Evolutionary conservation across 1,284 basidiomycete species (phyloP).

Genomic region (Puccinia polysora): DNA sequence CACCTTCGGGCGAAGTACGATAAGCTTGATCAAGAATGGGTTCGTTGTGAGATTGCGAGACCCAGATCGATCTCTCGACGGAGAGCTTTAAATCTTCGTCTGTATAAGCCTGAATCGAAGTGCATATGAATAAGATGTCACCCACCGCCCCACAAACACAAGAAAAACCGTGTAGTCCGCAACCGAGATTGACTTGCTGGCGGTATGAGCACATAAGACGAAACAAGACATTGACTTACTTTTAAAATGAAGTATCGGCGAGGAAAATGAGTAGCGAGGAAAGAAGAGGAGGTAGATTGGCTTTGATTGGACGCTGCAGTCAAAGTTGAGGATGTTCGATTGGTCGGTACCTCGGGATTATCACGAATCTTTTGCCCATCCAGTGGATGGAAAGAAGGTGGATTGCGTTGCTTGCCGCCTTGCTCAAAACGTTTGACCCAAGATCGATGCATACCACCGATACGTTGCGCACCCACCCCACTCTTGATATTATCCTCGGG

Average conservation of each 20-base stretch:
- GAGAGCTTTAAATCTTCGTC: conserved; percentile 39
- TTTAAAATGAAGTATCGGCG: conserved; percentile 43
- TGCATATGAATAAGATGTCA: background rate
- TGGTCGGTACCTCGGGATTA: background rate
- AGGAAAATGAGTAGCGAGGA: conserved; percentile 40
- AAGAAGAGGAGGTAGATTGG: conserved; percentile 22
- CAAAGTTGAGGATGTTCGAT: conserved; percentile 2
- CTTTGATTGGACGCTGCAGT: conserved; percentile 2
- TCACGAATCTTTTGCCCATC: background rate
- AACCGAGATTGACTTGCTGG: background rate
- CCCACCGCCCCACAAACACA: no score
- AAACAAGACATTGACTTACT: background rate
- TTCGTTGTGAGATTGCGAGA: conserved; percentile 44
- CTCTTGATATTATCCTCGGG: conserved; percentile 80
- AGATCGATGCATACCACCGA: conserved; percentile 72
- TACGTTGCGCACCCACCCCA: conserved; percentile 85
- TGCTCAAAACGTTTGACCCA: conserved; percentile 58
- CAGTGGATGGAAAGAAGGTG: background rate
- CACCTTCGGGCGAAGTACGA: conserved; percentile 40
- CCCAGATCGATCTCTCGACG: conserved; percentile 16
- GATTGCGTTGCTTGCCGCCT: background rate
- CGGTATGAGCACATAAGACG: background rate
- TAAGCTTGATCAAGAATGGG: conserved; percentile 45
- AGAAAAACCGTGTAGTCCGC: no score
- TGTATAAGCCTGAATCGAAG: conserved; percentile 19